Evolutionary conservation across 2,329 filamentous ascomycete species (phyloP).

Genomic region (Aspergillus glaucus): DNA sequence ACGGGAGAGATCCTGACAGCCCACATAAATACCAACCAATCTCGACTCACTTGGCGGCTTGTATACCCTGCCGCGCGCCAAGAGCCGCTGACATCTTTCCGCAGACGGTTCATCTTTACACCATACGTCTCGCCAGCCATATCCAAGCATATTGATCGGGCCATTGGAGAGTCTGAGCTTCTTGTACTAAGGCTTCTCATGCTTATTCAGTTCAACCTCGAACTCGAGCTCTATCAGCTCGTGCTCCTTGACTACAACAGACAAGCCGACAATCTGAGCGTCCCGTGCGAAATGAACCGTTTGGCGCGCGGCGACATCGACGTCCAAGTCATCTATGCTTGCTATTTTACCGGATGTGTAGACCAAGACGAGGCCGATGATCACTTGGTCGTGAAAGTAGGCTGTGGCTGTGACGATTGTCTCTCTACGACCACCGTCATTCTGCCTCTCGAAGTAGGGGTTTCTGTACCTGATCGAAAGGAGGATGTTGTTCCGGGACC

Average conservation of each 20-base stretch:
- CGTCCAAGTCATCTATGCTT: slow-evolving; percentile 1
- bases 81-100: background rate
- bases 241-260: background rate
- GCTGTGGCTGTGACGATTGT: slow-evolving; percentile 1
- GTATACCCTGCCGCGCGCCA: background rate
- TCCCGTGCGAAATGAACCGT: background rate
- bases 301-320: background rate
- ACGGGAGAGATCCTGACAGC: slow-evolving; percentile 1
- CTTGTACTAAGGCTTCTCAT: background rate
- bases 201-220: slow-evolving; percentile 1
- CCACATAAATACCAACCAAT: slow-evolving; percentile 4
- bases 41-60: slow-evolving; percentile 1
- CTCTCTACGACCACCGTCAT: slow-evolving; percentile 1
- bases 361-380: slow-evolving; percentile 3
- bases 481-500: slow-evolving; percentile 1
- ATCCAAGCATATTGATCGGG: background rate
- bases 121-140: slow-evolving; percentile 4
- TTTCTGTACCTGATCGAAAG: slow-evolving; percentile 7
- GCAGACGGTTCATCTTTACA: slow-evolving; percentile 1
- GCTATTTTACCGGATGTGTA: slow-evolving; percentile 1
- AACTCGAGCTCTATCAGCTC: slow-evolving; percentile 1
- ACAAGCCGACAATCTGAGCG: slow-evolving; percentile 2
- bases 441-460: slow-evolving; percentile 5
- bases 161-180: slow-evolving; percentile 1
- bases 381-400: background rate